Evolutionary conservation across 2,329 filamentous ascomycete species (phyloP), one percentile per base, ranked within the genome.

Genomic region (Spiromastix sp.): DNA sequence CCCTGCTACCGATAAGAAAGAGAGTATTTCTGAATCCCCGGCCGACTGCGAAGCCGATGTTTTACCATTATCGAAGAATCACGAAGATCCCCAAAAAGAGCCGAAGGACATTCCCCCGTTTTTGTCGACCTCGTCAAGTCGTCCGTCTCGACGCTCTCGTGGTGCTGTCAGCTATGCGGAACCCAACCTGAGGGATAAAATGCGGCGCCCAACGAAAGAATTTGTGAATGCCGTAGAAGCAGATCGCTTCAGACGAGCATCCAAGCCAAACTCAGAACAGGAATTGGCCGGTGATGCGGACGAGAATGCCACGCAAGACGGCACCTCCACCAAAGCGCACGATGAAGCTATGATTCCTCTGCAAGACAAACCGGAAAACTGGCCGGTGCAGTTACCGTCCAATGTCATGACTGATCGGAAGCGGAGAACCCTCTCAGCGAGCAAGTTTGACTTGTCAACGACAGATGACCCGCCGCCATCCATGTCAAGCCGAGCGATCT

Each of bases 101-200:
- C 11, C 3, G 19, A 34, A 19, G 9, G 18, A 31, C 19, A 10
- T 24, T 39, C 9, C 20, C 29, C 56, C 59, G 18, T 41, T 32
- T 17, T 11, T n/a, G 10, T 15, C 13, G 13, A 20, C 13, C n/a
- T 13, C 27, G 13, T 28, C 10, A 19, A 32, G 12, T 18, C 71
- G 84, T 29, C 72, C 74, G 15, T 80, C 77, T 46, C 68, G 84
- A 45, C 72, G 84, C 44, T 74, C 75, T 31, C 70, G 80, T 48
- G 63, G 74, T 8, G 69, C 77, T 32, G 72, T 91, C 42, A 89
- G 81, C 62, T 91, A 91, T 55, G 81, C 82, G 8, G 82, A 89
- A 55, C 84, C 84, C 1, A 89, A 82, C 49, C 65, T 91, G 27
- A 72, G 81, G 42, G 81, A 79, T 51, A 91, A 91, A 61, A 87